These are phyloP conservation scores for Solanum hybrid DNA, from an alignment of 305 asterid genomes.

Conservation along the genomic window DNA sequence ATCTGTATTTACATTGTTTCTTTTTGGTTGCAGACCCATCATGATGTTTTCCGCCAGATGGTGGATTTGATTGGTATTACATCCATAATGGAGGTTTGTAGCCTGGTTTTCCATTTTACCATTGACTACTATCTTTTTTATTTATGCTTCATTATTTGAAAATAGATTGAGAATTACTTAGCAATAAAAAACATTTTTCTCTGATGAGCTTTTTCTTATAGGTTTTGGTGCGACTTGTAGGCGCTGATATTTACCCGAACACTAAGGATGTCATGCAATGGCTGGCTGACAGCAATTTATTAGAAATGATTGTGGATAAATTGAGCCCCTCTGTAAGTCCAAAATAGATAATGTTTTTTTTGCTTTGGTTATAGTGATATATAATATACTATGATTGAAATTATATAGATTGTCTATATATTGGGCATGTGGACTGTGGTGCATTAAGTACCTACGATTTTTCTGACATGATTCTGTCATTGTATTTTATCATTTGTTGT, in stretches of 20 bases:
- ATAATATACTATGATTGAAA: background rate
- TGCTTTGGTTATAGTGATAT: background rate
- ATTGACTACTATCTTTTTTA: background rate
- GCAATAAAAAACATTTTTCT: background rate
- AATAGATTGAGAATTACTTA: background rate
- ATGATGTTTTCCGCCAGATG: slow-evolving; percentile 69
- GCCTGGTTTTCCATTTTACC: background rate
- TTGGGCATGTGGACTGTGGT: background rate
- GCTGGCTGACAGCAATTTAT: slow-evolving; percentile 89
- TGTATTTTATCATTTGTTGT: background rate
- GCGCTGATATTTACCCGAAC: slow-evolving; percentile 78
- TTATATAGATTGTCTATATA: background rate
- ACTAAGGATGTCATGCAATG: slow-evolving; percentile 88
- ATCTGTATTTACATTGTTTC: background rate
- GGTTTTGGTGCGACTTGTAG: slow-evolving; percentile 95
- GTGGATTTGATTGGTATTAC: slow-evolving; percentile 98
- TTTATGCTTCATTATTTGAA: background rate
- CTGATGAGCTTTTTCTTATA: slow-evolving; percentile 31
- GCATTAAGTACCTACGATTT: background rate
- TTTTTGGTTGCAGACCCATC: slow-evolving; percentile 48
- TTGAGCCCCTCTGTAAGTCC: slow-evolving; percentile 59
- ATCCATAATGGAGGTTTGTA: slow-evolving; percentile 92
- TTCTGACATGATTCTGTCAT: background rate
- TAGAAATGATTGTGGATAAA: slow-evolving; percentile 97
- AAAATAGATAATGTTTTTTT: background rate